Evolutionary conservation across 805 yeast species (phyloP).

Genomic region (Candida palmyrensis): DNA sequence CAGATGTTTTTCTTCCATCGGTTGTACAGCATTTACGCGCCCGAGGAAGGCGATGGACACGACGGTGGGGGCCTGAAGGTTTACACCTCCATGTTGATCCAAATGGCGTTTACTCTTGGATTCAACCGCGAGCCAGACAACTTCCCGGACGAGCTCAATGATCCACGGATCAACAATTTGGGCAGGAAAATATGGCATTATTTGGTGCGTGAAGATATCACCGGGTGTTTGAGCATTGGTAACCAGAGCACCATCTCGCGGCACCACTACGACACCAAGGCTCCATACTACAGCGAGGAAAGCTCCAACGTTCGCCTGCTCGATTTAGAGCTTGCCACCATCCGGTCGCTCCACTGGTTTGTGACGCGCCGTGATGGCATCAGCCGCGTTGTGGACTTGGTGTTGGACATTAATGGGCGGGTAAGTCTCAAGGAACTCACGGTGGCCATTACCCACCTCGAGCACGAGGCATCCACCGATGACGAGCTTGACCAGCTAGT

Average conservation of each 20-base stretch:
- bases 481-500: conserved; percentile 7
- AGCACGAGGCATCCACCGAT: conserved; percentile 6
- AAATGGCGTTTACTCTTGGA: conserved; percentile 59
- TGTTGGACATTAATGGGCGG: conserved; percentile 11
- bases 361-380: conserved; percentile 7
- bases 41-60: conserved; percentile 45
- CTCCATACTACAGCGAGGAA: conserved; percentile 11
- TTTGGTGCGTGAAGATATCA: conserved; percentile 11
- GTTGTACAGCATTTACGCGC: conserved; percentile 39
- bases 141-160: conserved; percentile 20
- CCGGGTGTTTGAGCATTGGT: conserved; percentile 14
- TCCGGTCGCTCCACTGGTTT: conserved; percentile 8
- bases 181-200: conserved; percentile 21
- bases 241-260: conserved; percentile 10
- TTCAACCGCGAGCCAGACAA: conserved; percentile 57
- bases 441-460: conserved; percentile 6
- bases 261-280: conserved; percentile 8
- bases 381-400: conserved; percentile 8
- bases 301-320: conserved; percentile 12
- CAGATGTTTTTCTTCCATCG: conserved; percentile 47
- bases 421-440: conserved; percentile 8
- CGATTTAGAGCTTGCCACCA: conserved; percentile 10
- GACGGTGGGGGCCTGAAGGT: conserved; percentile 55
- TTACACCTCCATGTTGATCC: conserved; percentile 47
- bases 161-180: conserved; percentile 14